Base-by-base conservation (phyloP, 805 yeast species). In the Schwanniomyces occidentalis region DNA sequence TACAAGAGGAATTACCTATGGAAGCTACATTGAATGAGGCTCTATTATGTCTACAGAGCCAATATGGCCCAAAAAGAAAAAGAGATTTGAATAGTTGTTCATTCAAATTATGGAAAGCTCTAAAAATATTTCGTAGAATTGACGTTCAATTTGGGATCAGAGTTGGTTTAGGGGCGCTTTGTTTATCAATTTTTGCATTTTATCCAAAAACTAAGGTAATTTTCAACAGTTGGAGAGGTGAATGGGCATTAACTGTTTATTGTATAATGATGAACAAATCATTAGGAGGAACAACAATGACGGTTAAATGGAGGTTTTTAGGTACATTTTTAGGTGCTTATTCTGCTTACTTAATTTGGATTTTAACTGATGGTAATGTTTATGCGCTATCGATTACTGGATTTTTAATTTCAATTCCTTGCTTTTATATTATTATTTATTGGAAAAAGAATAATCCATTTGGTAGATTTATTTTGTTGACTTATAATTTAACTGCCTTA, bases 211-310 rank as follows among this genome's bases (percentile, higher is more conserved):
- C 88, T 0, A 66, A 80, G 32, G 64, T 66, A 4, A 42, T 53
- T 1, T 87, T 85, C 48, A 71, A 63, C 30, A 70, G 66, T 26
- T 85, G 87, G 88, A 62, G 90, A 44, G 82, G 84, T 10, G 95
- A 86, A 54, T 86, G 95, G 95, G 80, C 88, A 0, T 59, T 86
- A 24, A 85, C 84, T n/a, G 80, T 89, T 0, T 86, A 78, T 46
- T 80, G 86, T 47, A 82, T 86, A 36, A 84, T 86, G 65, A 85
- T 86, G 91, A 84, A 82, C 47, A 85, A 85, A 49, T 82, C 90
- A 1, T 63, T 85, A 4, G 95, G 95, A 7, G 95, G 95, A 0
- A 87, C 95, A 0, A 75, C 85, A 8, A 77, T 81, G 79, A 82
- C 93, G 0, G 80, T 79, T 4, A 79, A 80, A 45, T 80, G 85